Percentiles rank a stretch among this genome's conserved stretches.
phyloP scores from a whole-genome alignment of 2,329 filamentous ascomycete species.

The Colletotrichum limetticola region DNA sequence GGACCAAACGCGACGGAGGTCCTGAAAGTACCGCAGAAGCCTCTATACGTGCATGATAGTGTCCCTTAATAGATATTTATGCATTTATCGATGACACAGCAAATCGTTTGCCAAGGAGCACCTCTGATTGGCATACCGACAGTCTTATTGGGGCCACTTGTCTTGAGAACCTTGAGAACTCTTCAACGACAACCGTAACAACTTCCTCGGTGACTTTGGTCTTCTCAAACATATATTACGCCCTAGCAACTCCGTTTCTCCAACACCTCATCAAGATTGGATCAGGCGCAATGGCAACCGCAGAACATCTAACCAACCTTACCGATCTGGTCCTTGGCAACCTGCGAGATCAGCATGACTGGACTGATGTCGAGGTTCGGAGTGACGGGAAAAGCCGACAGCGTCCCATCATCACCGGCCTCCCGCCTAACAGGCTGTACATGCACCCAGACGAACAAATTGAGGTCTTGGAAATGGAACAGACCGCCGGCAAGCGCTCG shows the following conservation, averaged over 20 bases:
- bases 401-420: constrained; percentile 75
- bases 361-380: constrained; percentile 70
- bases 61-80: background rate
- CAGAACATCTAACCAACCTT: constrained; percentile 37
- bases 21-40: too few species aligned
- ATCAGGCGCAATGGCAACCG: background rate
- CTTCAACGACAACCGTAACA: background rate
- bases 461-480: constrained; percentile 72
- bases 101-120: background rate
- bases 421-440: constrained; percentile 80
- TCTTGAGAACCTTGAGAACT: constrained; percentile 24
- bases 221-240: background rate
- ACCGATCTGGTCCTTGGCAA: constrained; percentile 71
- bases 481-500: constrained; percentile 56
- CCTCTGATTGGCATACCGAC: background rate
- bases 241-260: background rate
- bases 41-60: background rate
- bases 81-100: background rate
- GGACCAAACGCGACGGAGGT: too few species aligned
- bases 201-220: too few species aligned
- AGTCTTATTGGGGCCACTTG: background rate
- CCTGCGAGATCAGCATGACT: constrained; percentile 80
- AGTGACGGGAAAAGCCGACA: constrained; percentile 52
- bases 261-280: background rate
- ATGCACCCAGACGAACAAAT: constrained; percentile 87